Base-by-base conservation (phyloP, 164 flowering plant genomes). In the Piper betle region DNA sequence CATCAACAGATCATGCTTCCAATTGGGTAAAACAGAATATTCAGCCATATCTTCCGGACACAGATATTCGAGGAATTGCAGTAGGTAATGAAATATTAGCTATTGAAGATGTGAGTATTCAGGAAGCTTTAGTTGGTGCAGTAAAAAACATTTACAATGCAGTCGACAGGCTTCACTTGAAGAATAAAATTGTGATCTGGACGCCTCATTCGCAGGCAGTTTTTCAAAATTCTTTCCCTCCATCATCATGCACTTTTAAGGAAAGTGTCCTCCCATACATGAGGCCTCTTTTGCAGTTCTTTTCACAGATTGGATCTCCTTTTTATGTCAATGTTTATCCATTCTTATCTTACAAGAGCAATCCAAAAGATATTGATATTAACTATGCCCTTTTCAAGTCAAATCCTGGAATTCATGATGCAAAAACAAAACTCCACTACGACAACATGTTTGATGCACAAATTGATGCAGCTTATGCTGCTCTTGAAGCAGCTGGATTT, bases 251-350 rank as follows among this genome's bases (percentile, higher is more conserved):
- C 53, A 66, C 68, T 53, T 87, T 90, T 71, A 81, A 67, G 66
- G 85, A 81, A 20, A 74, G 70, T 42, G 63, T 87, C 2, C 55
- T 25, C 33, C 33, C 33, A 25, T 25, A 25, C 33, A 25, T 25
- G 33, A 25, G 33, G 33, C 33, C 33, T 74, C 76, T 90, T 17
- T 68, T 90, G 52, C 78, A 82, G 59, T 85, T 87, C 79, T 85
- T 84, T 62, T 72, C 80, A 0, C 74, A 77, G 52, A 81, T 73
- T 17, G 78, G 76, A 3, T 71, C 88, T 4, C 90, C 89, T 13
- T 89, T 89, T 58, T 86, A 74, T 72, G 78, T 89, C 61, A 89
- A 89, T 65, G 94, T 84, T 4, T 89, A 89, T 63, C 97, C 97
- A 1, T 89, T 87, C 58, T 70, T 89, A 38, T 91, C 97, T 40